A percentile compares a stretch with the other conserved stretches of the same genome.
phyloP scores from a whole-genome alignment of 495 filamentous ascomycete genomes.

The Letharia lupina region DNA sequence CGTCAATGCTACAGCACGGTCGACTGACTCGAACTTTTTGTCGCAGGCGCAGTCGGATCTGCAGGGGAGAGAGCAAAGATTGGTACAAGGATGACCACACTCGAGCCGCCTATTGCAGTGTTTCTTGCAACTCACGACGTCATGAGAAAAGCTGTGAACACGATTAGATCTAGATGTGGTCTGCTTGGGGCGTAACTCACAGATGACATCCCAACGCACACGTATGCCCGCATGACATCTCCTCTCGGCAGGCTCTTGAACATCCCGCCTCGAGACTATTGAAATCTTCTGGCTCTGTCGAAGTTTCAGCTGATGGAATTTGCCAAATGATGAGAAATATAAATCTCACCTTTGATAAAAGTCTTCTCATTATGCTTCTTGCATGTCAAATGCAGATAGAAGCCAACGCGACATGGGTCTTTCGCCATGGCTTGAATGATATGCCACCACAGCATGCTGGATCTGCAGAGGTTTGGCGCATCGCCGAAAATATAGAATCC shows the following conservation, averaged over 20 bases:
- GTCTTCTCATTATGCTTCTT: slow-evolving; percentile 32
- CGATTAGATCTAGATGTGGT: background rate
- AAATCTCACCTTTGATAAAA: slow-evolving; percentile 27
- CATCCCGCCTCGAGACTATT: slow-evolving; percentile 42
- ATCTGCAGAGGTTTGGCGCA: slow-evolving; percentile 40
- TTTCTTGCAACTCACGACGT: slow-evolving; percentile 27
- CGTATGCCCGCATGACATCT: slow-evolving; percentile 35
- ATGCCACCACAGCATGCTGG: slow-evolving; percentile 32
- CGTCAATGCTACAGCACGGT: too few relatives aligned
- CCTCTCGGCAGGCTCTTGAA: slow-evolving; percentile 27
- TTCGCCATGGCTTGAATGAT: slow-evolving; percentile 33
- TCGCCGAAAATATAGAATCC: slow-evolving; percentile 91
- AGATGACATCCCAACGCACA: slow-evolving; percentile 37
- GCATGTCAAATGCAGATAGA: slow-evolving; percentile 36
- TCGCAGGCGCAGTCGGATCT: slow-evolving; percentile 15
- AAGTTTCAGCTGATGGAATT: background rate
- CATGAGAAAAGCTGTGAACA: slow-evolving; percentile 29
- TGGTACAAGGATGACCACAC: slow-evolving; percentile 29
- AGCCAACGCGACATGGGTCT: slow-evolving; percentile 30
- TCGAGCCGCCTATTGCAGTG: slow-evolving; percentile 26
- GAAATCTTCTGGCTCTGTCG: slow-evolving; percentile 14
- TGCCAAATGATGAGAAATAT: background rate
- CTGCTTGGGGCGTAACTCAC: slow-evolving; percentile 21
- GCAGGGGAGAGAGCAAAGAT: slow-evolving; percentile 18
- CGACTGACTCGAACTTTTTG: background rate